phyloP scores from a whole-genome alignment of 805 yeast genomes.

The Yarrowia sp. region DNA sequence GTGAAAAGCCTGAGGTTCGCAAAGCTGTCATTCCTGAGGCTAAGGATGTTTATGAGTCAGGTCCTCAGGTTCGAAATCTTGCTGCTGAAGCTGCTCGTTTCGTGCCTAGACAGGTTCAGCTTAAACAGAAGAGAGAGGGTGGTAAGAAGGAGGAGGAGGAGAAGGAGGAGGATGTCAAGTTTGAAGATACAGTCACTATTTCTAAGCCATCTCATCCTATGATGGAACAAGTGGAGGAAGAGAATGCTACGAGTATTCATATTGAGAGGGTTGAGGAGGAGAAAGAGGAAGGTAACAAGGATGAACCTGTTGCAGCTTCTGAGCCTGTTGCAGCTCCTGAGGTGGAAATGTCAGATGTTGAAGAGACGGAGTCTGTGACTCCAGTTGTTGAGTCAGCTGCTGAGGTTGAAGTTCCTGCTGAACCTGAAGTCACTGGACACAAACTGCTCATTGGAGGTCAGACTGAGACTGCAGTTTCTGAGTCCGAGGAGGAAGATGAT shows the following conservation, averaged over 20 bases:
- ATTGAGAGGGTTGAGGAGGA: constrained; percentile 7
- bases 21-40: neutral
- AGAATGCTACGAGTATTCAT: constrained; percentile 19
- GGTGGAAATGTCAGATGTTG: no score
- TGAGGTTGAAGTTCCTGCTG: neutral
- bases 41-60: constrained; percentile 24
- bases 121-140: constrained; percentile 13
- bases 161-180: neutral
- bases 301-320: neutral
- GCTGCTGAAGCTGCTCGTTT: constrained; percentile 31
- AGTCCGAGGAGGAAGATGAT: constrained; percentile 3
- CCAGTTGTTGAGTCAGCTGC: neutral
- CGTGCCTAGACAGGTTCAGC: constrained; percentile 28
- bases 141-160: neutral
- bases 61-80: constrained; percentile 27
- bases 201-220: neutral
- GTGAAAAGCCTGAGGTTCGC: neutral
- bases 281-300: no score
- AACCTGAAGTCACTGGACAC: neutral
- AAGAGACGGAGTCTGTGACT: no score
- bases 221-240: constrained; percentile 21
- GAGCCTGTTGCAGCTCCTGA: neutral
- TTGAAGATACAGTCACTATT: neutral
- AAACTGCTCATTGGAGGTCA: constrained; percentile 2
- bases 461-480: neutral